Evolutionary conservation across 768 basidiomycete genomes (phyloP).

Genomic region (Russula brevipes): DNA sequence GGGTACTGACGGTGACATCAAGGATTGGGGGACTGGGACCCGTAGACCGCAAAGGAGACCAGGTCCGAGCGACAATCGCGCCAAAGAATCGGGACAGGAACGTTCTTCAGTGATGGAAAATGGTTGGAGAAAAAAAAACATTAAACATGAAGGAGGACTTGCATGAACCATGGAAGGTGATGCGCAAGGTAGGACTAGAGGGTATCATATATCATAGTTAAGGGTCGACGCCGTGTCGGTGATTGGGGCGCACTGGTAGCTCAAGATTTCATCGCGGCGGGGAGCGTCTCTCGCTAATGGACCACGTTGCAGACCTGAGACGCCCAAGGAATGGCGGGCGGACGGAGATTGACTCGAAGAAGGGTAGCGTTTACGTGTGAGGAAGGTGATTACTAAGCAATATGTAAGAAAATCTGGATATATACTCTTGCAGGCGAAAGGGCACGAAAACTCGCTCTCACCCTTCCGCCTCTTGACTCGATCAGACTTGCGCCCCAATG

Average conservation of each 20-base stretch:
- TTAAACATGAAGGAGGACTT: background rate
- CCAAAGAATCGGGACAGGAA: constrained; percentile 16
- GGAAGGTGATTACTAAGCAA: constrained; percentile 2
- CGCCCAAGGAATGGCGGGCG: constrained; percentile 3
- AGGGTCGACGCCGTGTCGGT: constrained; percentile 2
- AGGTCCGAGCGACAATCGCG: constrained; percentile 8
- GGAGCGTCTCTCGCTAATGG: constrained; percentile 6
- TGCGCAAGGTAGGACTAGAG: background rate
- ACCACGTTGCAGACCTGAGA: constrained; percentile 17
- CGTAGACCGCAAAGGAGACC: constrained; percentile 10
- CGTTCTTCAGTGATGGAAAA: constrained; percentile 4
- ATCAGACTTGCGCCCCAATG: constrained; percentile 8
- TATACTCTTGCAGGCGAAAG: constrained; percentile 1
- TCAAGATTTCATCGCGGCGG: constrained; percentile 7
- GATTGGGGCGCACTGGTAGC: background rate
- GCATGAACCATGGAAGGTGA: background rate
- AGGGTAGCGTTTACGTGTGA: constrained; percentile 22
- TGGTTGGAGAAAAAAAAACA: background rate
- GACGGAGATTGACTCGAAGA: constrained; percentile 21
- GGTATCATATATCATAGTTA: constrained; percentile 5
- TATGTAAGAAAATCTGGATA: constrained; percentile 14
- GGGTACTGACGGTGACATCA: background rate
- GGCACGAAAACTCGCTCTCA: constrained; percentile 1
- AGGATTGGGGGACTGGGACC: background rate
- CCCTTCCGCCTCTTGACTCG: constrained; percentile 16